A percentile compares a stretch with the other conserved stretches of the same genome.
phyloP scores from a whole-genome alignment of 495 filamentous ascomycete species.

The Penicillium cataractarum region DNA sequence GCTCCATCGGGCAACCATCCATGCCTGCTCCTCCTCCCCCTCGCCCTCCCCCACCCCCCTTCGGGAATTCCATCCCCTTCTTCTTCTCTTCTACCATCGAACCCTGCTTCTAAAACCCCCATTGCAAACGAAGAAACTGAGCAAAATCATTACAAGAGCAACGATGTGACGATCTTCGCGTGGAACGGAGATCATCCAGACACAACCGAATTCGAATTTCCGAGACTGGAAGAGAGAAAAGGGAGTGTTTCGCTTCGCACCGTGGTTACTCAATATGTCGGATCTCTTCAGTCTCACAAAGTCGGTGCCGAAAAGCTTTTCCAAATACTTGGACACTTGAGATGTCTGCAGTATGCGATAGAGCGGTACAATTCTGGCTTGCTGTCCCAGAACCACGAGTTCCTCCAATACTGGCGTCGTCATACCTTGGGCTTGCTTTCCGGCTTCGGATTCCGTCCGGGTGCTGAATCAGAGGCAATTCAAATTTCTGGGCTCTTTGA shows the following conservation, averaged over 20 bases:
- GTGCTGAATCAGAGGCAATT: not conserved
- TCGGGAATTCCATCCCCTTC: not conserved
- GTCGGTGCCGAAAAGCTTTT: not conserved
- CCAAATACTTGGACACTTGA: not conserved
- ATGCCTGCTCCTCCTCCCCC: not conserved
- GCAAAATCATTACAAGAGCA: not conserved
- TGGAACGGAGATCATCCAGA: not conserved
- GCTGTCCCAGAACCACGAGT: not conserved
- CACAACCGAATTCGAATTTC: not conserved
- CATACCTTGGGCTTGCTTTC: not conserved
- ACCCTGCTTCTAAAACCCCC: not conserved
- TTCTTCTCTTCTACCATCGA: not conserved
- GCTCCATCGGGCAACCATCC: not conserved
- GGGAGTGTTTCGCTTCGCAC: not conserved
- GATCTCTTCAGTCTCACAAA: not conserved
- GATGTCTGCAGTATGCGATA: not conserved
- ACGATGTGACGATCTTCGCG: not conserved
- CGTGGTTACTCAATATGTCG: not conserved
- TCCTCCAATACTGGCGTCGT: constrained; percentile 3
- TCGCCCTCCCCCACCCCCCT: not conserved
- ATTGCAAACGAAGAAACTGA: not conserved
- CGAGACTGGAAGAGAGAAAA: not conserved
- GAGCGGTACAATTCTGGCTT: not conserved
- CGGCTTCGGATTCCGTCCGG: not conserved
- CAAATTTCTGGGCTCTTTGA: not conserved